These are phyloP conservation scores for Pulicaria dysenterica DNA, from an alignment of 129 eudicot genomes.

Conservation along the genomic window DNA sequence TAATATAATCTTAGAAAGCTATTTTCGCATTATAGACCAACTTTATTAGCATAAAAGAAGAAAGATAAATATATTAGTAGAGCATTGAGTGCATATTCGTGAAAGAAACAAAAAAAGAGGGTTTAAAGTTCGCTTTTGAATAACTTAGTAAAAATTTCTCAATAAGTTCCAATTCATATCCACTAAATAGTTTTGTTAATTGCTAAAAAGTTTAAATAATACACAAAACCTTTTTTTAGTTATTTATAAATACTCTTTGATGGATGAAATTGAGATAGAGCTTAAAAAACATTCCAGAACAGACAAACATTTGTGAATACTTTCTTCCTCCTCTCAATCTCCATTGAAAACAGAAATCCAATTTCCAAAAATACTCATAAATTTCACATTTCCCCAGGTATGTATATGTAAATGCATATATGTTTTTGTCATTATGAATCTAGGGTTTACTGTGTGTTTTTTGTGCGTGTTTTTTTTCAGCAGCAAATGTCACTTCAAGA, in stretches of 20 bases:
- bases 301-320: constrained; percentile 29
- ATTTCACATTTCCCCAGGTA: constrained; percentile 37
- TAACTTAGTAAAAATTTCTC: too few relatives aligned
- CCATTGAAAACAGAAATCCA: constrained; percentile 32
- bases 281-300: constrained; percentile 39
- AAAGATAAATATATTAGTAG: too few relatives aligned
- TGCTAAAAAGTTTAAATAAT: background rate
- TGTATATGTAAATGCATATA: constrained; percentile 6
- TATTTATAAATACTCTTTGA: constrained; percentile 25
- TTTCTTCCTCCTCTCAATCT: constrained; percentile 18
- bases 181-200: background rate
- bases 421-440: background rate
- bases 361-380: constrained; percentile 24
- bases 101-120: background rate
- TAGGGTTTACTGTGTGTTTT: constrained; percentile 33
- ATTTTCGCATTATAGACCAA: too few relatives aligned
- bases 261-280: constrained; percentile 24
- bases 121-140: background rate
- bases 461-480: constrained; percentile 9
- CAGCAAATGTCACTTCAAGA: constrained; percentile 41
- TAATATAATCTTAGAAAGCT: too few relatives aligned
- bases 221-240: background rate
- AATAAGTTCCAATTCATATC: too few relatives aligned
- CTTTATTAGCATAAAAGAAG: too few relatives aligned
- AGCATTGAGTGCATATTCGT: too few relatives aligned